These are phyloP conservation scores for Magnolia officinalis DNA, from an alignment of 164 flowering plant genomes.

Conservation along the genomic window DNA sequence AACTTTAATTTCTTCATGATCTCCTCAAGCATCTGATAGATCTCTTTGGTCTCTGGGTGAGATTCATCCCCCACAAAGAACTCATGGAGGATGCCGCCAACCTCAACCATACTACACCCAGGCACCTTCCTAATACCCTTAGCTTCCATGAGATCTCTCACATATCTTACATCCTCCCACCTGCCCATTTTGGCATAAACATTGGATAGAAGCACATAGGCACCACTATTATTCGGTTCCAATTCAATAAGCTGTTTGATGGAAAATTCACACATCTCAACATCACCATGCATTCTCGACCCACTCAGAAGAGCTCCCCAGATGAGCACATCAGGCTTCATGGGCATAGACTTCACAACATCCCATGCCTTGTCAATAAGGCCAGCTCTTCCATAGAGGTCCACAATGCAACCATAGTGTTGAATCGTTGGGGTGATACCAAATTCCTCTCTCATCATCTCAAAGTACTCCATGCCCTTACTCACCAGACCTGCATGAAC, in stretches of 20 bases:
- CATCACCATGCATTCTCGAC: conserved; percentile 29
- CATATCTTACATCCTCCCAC: conserved; percentile 34
- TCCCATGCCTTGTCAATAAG: conserved; percentile 28
- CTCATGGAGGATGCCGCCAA: conserved; percentile 37
- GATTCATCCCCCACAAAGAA: conserved; percentile 36
- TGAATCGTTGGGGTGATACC: conserved; percentile 30
- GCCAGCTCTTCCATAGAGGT: conserved; percentile 40
- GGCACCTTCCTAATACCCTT: conserved; percentile 30
- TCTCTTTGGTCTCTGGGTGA: conserved; percentile 25
- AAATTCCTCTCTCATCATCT: conserved; percentile 30
- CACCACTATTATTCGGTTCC: conserved; percentile 32
- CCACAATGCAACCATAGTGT: conserved; percentile 45
- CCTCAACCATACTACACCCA: conserved; percentile 42
- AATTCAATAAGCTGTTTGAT: conserved; percentile 27
- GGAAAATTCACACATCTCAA: conserved; percentile 28
- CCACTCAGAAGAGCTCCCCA: conserved; percentile 48
- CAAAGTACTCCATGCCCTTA: conserved; percentile 32
- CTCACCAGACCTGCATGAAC: conserved; percentile 34
- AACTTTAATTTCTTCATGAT: conserved; percentile 27
- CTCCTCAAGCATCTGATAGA: conserved; percentile 33
- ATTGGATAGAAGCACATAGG: conserved; percentile 42
- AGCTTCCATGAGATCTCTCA: conserved; percentile 32
- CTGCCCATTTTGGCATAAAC: conserved; percentile 31
- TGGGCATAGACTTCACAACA: conserved; percentile 32
- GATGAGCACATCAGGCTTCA: conserved; percentile 39